Percentiles rank a stretch among this genome's conserved stretches.
These are phyloP conservation scores for Ceratocystis papillata DNA, from an alignment of 2,329 filamentous ascomycete genomes.

Conservation along the genomic window DNA sequence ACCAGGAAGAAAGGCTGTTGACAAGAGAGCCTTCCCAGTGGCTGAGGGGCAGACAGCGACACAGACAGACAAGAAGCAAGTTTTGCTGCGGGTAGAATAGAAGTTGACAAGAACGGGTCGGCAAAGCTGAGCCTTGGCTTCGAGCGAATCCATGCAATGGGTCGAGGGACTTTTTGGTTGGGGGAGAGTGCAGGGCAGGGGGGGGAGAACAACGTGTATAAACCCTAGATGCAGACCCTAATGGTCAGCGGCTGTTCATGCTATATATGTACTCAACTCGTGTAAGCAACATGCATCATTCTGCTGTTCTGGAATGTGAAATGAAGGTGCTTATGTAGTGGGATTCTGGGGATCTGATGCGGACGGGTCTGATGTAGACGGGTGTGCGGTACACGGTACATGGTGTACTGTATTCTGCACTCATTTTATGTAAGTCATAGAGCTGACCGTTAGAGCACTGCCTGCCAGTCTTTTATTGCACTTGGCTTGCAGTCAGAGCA, in stretches of 20 bases:
- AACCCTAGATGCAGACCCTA: neutral
- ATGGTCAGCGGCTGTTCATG: neutral
- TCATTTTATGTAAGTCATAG: neutral
- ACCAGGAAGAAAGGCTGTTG: too few species aligned
- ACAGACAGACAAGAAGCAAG: too few species aligned
- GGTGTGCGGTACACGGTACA: neutral
- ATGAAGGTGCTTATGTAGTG: neutral
- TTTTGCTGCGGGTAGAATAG: too few species aligned
- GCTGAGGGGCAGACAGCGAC: too few species aligned
- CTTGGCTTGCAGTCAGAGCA: neutral
- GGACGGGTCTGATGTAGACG: neutral
- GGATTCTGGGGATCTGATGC: neutral
- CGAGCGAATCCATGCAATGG: neutral
- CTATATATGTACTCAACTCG: neutral
- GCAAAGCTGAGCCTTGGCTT: too few species aligned
- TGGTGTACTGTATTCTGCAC: neutral
- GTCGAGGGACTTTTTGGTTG: neutral
- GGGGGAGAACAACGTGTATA: neutral
- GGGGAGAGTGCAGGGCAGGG: neutral
- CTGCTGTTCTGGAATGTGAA: neutral
- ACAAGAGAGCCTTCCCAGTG: too few species aligned
- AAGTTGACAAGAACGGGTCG: too few species aligned
- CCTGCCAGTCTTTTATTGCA: too few species aligned
- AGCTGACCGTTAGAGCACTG: neutral
- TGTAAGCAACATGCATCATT: neutral